Percentiles rank a stretch among this genome's conserved stretches.
These are phyloP conservation scores for Cytospora leucostoma DNA, from an alignment of 2,329 filamentous ascomycete genomes.

Conservation along the genomic window DNA sequence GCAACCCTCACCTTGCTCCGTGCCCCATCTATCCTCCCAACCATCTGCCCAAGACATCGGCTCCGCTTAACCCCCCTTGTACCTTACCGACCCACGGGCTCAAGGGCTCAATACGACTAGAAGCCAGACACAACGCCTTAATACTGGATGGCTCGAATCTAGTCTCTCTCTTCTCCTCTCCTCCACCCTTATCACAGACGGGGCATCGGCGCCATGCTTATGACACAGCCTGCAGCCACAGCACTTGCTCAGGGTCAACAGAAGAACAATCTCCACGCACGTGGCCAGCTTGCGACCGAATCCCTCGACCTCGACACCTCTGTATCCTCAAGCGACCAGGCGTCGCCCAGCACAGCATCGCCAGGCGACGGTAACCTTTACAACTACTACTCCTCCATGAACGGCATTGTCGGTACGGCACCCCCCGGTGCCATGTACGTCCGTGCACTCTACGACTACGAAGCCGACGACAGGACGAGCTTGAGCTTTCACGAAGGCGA, in stretches of 20 bases:
- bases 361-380: conserved; percentile 28
- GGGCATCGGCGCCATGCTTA: conserved; percentile 51
- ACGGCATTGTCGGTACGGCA: conserved; percentile 60
- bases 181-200: conserved; percentile 2
- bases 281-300: conserved; percentile 16
- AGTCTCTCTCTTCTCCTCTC: conserved; percentile 22
- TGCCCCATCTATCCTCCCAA: background rate
- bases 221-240: conserved; percentile 52
- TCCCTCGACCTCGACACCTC: conserved; percentile 29
- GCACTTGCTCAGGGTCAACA: conserved; percentile 48
- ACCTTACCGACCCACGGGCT: background rate
- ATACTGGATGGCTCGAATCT: conserved; percentile 22
- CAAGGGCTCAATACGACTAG: background rate
- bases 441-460: conserved; percentile 94
- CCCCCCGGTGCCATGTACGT: conserved; percentile 80
- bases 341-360: conserved; percentile 28
- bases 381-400: conserved; percentile 50
- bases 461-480: conserved; percentile 94
- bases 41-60: background rate
- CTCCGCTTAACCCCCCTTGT: conserved; percentile 8
- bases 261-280: conserved; percentile 31
- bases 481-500: conserved; percentile 96
- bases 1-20: background rate
- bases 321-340: conserved; percentile 23
- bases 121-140: conserved; percentile 18